Conservation (phyloP, 1,139 yeast species). For the Waltiozyma solani region DNA sequence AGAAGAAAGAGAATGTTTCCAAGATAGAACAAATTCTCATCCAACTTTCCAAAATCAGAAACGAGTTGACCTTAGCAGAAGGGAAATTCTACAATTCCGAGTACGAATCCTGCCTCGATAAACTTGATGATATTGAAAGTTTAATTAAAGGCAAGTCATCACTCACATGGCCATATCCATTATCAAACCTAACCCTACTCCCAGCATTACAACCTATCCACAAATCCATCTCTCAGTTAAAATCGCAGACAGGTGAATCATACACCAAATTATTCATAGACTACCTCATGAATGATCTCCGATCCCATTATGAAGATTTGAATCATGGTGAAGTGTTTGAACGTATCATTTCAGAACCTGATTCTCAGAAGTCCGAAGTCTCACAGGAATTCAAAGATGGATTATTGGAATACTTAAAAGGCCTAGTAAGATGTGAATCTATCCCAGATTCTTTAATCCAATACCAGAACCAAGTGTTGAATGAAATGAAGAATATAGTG, state of each 20-base stretch:
- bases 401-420: constrained; percentile 38
- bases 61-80: constrained; percentile 44
- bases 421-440: constrained; percentile 54
- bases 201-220: constrained; percentile 52
- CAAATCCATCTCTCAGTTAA: constrained; percentile 39
- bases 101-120: constrained; percentile 37
- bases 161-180: constrained; percentile 37
- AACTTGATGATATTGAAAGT: constrained; percentile 45
- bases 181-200: constrained; percentile 41
- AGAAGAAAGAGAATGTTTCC: constrained; percentile 50
- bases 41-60: constrained; percentile 48
- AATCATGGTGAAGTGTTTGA: constrained; percentile 40
- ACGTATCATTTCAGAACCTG: constrained; percentile 27
- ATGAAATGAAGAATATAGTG: constrained; percentile 67
- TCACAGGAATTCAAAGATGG: constrained; percentile 25
- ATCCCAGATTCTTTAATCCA: constrained; percentile 51
- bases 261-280: constrained; percentile 49
- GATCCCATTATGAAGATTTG: constrained; percentile 42
- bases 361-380: constrained; percentile 13
- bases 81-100: constrained; percentile 33
- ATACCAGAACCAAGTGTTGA: constrained; percentile 58
- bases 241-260: constrained; percentile 54
- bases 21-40: constrained; percentile 51
- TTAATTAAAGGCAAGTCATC: constrained; percentile 42
- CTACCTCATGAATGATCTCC: constrained; percentile 48